Evolutionary conservation across 2,329 filamentous ascomycete species (phyloP).

Genomic region (Dendryphion nanum): DNA sequence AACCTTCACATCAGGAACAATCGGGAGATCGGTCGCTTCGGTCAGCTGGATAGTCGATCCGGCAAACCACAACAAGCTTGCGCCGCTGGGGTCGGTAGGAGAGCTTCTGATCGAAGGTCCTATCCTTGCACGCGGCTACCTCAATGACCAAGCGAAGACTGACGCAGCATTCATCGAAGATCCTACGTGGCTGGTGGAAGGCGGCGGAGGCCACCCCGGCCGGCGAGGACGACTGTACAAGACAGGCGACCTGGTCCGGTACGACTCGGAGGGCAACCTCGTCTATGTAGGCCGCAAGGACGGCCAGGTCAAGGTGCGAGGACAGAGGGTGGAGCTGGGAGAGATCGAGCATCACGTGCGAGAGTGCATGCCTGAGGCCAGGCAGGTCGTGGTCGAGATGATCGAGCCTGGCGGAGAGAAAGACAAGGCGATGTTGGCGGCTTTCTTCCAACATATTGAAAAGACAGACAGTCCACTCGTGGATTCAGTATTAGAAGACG

Average conservation of each 20-base stretch:
- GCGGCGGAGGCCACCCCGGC: too few relatives aligned
- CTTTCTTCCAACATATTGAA: slow-evolving; percentile 2
- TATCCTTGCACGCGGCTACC: slow-evolving; percentile 26
- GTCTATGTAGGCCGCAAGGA: slow-evolving; percentile 10
- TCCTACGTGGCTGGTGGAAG: not conserved
- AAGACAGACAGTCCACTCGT: slow-evolving; percentile 3
- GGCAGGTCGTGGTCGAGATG: too few relatives aligned
- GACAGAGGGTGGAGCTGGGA: slow-evolving; percentile 11
- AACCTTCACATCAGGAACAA: too few relatives aligned
- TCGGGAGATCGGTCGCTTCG: too few relatives aligned
- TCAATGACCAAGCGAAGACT: slow-evolving; percentile 21
- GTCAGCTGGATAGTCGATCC: slow-evolving; percentile 41
- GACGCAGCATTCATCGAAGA: slow-evolving; percentile 46
- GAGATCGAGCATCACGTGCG: slow-evolving; percentile 12
- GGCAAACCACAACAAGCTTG: slow-evolving; percentile 16
- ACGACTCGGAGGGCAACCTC: slow-evolving; percentile 7
- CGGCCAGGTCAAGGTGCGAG: slow-evolving; percentile 11
- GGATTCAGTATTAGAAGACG: not conserved
- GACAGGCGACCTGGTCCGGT: slow-evolving; percentile 50
- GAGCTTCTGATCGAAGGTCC: slow-evolving; percentile 58
- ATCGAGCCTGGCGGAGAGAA: not conserved
- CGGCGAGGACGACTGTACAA: too few relatives aligned
- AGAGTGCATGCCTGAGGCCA: too few relatives aligned
- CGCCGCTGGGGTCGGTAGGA: slow-evolving; percentile 12
- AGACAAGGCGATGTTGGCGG: not conserved